These are phyloP conservation scores for Fusarium brachygibbosum DNA, from an alignment of 2,329 filamentous ascomycete genomes.

Conservation along the genomic window DNA sequence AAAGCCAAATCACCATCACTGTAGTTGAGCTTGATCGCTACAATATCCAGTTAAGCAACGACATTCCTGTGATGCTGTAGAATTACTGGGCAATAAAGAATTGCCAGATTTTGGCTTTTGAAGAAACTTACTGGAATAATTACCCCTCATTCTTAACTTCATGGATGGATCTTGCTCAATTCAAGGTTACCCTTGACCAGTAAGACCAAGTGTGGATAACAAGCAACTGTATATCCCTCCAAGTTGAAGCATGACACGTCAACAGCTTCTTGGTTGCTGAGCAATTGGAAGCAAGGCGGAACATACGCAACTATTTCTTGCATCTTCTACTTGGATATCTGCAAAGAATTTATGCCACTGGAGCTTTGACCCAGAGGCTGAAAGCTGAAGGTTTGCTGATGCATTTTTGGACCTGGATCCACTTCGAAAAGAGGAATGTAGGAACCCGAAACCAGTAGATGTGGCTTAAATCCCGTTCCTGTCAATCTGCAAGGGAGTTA, in stretches of 20 bases:
- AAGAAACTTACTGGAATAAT: too few relatives aligned
- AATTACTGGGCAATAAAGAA: too few relatives aligned
- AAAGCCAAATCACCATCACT: too few relatives aligned
- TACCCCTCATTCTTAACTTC: too few relatives aligned
- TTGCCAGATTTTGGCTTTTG: too few relatives aligned
- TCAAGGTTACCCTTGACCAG: too few relatives aligned
- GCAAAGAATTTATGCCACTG: constrained; percentile 5
- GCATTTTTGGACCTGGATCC: not conserved
- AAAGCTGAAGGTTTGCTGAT: constrained; percentile 5
- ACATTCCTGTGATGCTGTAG: too few relatives aligned
- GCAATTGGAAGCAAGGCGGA: constrained; percentile 16
- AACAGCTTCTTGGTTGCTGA: constrained; percentile 15
- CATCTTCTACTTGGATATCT: not conserved
- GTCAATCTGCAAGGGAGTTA: constrained; percentile 1
- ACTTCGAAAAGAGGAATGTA: constrained; percentile 15
- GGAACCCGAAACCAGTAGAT: constrained; percentile 15
- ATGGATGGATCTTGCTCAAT: too few relatives aligned
- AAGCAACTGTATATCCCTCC: not conserved
- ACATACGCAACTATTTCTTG: not conserved
- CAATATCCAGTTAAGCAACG: too few relatives aligned
- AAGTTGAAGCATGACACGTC: constrained; percentile 26
- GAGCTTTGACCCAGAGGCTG: constrained; percentile 6
- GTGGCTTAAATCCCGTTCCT: constrained; percentile 18
- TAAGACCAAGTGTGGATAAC: too few relatives aligned
- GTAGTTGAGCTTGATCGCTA: too few relatives aligned